phyloP scores from a whole-genome alignment of 441 rosid species.

The Euphorbia celastroides region DNA sequence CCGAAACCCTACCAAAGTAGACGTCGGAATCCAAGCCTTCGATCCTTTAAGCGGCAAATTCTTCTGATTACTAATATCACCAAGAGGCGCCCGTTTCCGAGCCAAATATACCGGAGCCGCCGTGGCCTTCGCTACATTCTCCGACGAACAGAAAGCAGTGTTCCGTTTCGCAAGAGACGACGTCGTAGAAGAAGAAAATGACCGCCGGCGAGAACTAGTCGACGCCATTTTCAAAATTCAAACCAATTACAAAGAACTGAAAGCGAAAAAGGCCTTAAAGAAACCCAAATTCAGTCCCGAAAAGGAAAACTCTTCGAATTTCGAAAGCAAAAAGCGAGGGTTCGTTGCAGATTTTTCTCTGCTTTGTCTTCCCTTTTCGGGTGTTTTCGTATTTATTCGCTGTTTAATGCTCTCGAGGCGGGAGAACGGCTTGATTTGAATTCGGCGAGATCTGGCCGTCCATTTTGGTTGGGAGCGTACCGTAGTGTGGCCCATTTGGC shows the following conservation, averaged over 20 bases:
- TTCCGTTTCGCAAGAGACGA: conserved; percentile 76
- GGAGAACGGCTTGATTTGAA: conserved; percentile 36
- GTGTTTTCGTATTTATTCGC: conserved; percentile 21
- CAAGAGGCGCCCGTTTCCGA: conserved; percentile 80
- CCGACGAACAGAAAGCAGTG: conserved; percentile 39
- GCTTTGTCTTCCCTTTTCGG: background rate
- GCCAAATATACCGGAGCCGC: conserved; percentile 30
- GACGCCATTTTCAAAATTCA: conserved; percentile 37
- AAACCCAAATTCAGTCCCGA: background rate
- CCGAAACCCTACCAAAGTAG: conserved; percentile 39
- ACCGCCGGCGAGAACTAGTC: conserved; percentile 54
- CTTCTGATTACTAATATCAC: conserved; percentile 67
- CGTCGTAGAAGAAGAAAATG: conserved; percentile 70
- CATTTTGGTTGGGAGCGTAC: conserved; percentile 43
- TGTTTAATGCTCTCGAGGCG: conserved; percentile 29
- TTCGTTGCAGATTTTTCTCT: conserved; percentile 10
- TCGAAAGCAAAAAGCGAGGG: conserved; percentile 7
- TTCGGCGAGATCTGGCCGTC: conserved; percentile 38
- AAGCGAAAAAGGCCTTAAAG: background rate
- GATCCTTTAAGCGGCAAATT: conserved; percentile 28
- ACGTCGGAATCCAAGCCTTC: conserved; percentile 33
- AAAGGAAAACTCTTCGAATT: conserved; percentile 8
- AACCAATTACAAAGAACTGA: background rate
- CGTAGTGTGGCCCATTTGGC: conserved; percentile 21
- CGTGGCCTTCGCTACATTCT: conserved; percentile 29